phyloP scores from a whole-genome alignment of 1,284 basidiomycete species.

The Ustilago bromivora region DNA sequence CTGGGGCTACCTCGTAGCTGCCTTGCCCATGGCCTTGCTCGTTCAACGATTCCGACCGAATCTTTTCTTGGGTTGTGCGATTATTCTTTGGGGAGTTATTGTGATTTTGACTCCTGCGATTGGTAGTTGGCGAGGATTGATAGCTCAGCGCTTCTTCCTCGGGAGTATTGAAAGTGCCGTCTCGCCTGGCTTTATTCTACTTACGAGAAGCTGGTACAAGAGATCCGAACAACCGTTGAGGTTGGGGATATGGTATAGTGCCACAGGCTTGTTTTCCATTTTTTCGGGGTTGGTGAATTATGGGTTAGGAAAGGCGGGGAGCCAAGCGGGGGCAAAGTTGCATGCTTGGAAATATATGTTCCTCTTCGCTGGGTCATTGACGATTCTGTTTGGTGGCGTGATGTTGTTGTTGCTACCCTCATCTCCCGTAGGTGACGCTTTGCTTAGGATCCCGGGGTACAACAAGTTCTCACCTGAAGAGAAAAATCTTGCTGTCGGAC shows the following conservation, averaged over 20 bases:
- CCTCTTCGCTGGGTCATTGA: constrained; percentile 72
- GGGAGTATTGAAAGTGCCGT: constrained; percentile 70
- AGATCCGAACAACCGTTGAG: constrained; percentile 59
- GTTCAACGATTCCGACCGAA: constrained; percentile 72
- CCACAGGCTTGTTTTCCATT: constrained; percentile 72
- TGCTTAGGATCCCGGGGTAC: constrained; percentile 52
- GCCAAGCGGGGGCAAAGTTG: constrained; percentile 58
- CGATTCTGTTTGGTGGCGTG: constrained; percentile 71
- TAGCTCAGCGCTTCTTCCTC: constrained; percentile 71
- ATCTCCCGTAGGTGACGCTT: constrained; percentile 68
- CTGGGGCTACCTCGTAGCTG: constrained; percentile 72
- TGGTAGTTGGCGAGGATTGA: constrained; percentile 70
- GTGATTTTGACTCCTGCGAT: constrained; percentile 72
- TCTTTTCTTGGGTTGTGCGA: constrained; percentile 55
- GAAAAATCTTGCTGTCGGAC: constrained; percentile 64
- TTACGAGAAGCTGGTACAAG: constrained; percentile 73
- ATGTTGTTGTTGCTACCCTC: constrained; percentile 71
- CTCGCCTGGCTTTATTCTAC: constrained; percentile 72
- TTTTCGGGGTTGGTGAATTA: constrained; percentile 73
- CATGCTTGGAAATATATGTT: constrained; percentile 73
- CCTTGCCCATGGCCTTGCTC: constrained; percentile 71
- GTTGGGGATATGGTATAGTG: constrained; percentile 72
- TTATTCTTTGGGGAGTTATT: constrained; percentile 72
- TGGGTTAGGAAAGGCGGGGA: constrained; percentile 71
- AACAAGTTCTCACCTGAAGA: constrained; percentile 52